A percentile compares a stretch with the other conserved stretches of the same genome.
Evolutionary conservation across 2,329 filamentous ascomycete genomes (phyloP).

Genomic region (Xylariaceae sp.): DNA sequence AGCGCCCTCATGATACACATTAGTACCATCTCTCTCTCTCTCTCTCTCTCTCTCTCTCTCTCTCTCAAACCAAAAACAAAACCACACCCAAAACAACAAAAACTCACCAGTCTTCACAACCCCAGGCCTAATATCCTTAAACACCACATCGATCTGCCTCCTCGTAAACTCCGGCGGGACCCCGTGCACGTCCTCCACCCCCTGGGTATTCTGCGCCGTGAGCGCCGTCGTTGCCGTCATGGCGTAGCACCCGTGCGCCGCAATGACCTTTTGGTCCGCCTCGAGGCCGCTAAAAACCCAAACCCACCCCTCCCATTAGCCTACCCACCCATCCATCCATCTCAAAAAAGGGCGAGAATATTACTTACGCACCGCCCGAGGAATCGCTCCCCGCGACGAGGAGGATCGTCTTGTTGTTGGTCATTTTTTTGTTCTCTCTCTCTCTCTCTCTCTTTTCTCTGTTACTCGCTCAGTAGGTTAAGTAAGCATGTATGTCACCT

Average conservation of each 20-base stretch:
- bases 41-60: too few relatives aligned
- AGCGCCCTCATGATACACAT: not conserved
- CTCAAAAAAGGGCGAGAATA: slow-evolving; percentile 2
- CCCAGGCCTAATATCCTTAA: slow-evolving; percentile 80
- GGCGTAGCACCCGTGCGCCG: slow-evolving; percentile 87
- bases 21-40: too few relatives aligned
- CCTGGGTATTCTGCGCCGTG: slow-evolving; percentile 91
- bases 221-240: slow-evolving; percentile 94
- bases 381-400: slow-evolving; percentile 86
- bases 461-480: too few relatives aligned
- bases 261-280: slow-evolving; percentile 91
- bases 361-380: slow-evolving; percentile 74
- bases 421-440: too few relatives aligned
- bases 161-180: slow-evolving; percentile 72
- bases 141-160: slow-evolving; percentile 78
- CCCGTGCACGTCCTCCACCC: slow-evolving; percentile 75
- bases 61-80: too few relatives aligned
- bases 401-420: slow-evolving; percentile 52
- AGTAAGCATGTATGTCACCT: too few relatives aligned
- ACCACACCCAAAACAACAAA: too few relatives aligned
- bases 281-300: slow-evolving; percentile 69
- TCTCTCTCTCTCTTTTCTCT: too few relatives aligned
- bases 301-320: too few relatives aligned
- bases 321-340: too few relatives aligned
- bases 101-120: slow-evolving; percentile 87